A percentile compares a stretch with the other conserved stretches of the same genome.
Conservation (phyloP, 352 stramenopile genomes). For the Pythium dissotocum region DNA sequence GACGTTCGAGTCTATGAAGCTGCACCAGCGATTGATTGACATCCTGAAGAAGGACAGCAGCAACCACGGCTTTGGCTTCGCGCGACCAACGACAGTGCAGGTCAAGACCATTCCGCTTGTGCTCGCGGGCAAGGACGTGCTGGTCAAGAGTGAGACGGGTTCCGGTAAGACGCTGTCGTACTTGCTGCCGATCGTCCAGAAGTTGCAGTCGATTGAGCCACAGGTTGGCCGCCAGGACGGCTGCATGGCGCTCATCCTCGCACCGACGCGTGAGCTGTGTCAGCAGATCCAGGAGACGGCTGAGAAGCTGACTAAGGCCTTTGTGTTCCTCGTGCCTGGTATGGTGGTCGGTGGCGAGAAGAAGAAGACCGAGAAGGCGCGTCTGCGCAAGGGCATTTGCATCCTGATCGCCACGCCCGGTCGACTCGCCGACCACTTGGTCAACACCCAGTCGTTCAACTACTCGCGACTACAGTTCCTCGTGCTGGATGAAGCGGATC, state of each 20-base stretch:
- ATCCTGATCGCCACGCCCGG: slow-evolving; percentile 98
- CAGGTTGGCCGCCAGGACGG: slow-evolving; percentile 81
- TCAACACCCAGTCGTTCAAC: slow-evolving; percentile 93
- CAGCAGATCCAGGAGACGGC: slow-evolving; percentile 96
- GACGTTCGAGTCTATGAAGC: slow-evolving; percentile 75
- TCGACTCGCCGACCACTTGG: slow-evolving; percentile 94
- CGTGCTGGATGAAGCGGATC: slow-evolving; percentile 98
- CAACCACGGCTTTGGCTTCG: slow-evolving; percentile 74
- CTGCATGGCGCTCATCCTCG: slow-evolving; percentile 92
- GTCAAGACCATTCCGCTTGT: slow-evolving; percentile 78
- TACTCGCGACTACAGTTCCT: slow-evolving; percentile 93
- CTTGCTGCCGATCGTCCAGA: slow-evolving; percentile 94
- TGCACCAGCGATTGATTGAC: slow-evolving; percentile 64
- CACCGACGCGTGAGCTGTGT: slow-evolving; percentile 95
- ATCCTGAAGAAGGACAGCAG: slow-evolving; percentile 60
- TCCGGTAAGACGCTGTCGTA: slow-evolving; percentile 97
- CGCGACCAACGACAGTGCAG: slow-evolving; percentile 76
- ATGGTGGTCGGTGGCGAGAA: slow-evolving; percentile 95
- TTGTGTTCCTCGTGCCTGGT: slow-evolving; percentile 88
- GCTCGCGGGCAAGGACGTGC: slow-evolving; percentile 79
- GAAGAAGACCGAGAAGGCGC: slow-evolving; percentile 87
- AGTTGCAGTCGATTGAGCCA: slow-evolving; percentile 66
- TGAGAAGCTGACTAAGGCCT: slow-evolving; percentile 91
- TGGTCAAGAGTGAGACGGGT: slow-evolving; percentile 96
- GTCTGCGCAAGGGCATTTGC: slow-evolving; percentile 91